These are phyloP conservation scores for Aspergillus eucalypticola DNA, from an alignment of 2,329 filamentous ascomycete genomes.

Conservation along the genomic window DNA sequence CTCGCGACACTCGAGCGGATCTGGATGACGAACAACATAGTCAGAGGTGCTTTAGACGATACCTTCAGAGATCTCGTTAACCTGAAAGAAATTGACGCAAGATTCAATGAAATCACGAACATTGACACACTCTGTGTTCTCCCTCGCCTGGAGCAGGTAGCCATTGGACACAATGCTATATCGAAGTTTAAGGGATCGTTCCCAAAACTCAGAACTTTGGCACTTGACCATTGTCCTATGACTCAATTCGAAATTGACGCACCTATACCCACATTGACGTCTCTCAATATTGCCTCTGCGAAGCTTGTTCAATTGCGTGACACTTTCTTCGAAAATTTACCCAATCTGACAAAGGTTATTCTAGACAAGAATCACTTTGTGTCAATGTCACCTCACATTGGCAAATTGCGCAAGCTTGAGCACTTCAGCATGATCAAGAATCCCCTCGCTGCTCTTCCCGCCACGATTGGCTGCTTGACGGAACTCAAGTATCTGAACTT, in stretches of 20 bases:
- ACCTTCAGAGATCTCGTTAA: constrained; percentile 71
- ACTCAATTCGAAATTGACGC: constrained; percentile 85
- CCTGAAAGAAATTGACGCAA: constrained; percentile 87
- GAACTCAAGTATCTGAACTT: constrained; percentile 86
- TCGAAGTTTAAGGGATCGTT: constrained; percentile 91
- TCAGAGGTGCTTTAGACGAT: constrained; percentile 72
- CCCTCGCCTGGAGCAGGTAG: constrained; percentile 82
- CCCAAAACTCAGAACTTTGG: constrained; percentile 75
- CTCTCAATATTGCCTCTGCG: constrained; percentile 84
- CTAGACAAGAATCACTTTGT: constrained; percentile 96
- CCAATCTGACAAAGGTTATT: constrained; percentile 81
- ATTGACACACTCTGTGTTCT: constrained; percentile 85
- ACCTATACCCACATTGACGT: constrained; percentile 77
- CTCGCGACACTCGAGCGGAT: constrained; percentile 81
- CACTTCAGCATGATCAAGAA: constrained; percentile 95
- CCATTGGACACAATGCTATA: constrained; percentile 89
- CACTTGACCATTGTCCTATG: constrained; percentile 91
- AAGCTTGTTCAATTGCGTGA: constrained; percentile 88
- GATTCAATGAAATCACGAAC: constrained; percentile 85
- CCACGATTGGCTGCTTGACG: constrained; percentile 82
- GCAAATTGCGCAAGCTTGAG: constrained; percentile 77
- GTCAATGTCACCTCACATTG: constrained; percentile 80
- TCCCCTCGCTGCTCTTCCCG: constrained; percentile 76
- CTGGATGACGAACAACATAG: constrained; percentile 92
- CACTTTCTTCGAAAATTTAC: constrained; percentile 81